These are phyloP conservation scores for Agrocybe praecox DNA, from an alignment of 768 basidiomycete genomes.

Conservation along the genomic window DNA sequence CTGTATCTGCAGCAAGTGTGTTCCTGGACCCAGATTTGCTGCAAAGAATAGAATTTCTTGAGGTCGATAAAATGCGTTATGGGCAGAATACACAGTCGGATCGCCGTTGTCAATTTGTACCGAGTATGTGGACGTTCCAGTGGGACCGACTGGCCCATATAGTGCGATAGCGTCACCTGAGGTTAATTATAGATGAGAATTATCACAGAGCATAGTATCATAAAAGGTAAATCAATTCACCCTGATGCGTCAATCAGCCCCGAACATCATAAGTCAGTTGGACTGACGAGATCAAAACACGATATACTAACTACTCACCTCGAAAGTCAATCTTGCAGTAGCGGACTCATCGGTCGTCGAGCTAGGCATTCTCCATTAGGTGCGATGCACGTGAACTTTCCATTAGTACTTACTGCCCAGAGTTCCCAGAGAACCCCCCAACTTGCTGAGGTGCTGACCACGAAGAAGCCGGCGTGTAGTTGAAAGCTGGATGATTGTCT, in stretches of 20 bases:
- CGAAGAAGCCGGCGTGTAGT: neutral
- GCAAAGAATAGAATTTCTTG: neutral
- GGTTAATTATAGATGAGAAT: neutral
- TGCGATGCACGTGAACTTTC: neutral
- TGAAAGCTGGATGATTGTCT: neutral
- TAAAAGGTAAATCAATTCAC: neutral
- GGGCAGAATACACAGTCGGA: neutral
- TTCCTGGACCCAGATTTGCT: neutral
- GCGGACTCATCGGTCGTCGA: neutral
- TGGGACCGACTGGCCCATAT: neutral
- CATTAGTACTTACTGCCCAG: neutral
- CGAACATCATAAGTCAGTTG: neutral
- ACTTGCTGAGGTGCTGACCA: neutral
- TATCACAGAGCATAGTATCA: neutral
- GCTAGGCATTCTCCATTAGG: neutral
- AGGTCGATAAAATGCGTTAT: neutral
- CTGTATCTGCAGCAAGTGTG: neutral
- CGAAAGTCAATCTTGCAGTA: neutral
- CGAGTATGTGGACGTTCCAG: neutral
- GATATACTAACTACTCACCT: neutral
- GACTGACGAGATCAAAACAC: neutral
- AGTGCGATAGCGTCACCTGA: neutral
- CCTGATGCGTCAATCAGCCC: neutral
- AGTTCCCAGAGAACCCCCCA: neutral
- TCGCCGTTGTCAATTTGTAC: neutral